Evolutionary conservation across 768 basidiomycete genomes (phyloP), one percentile per base, ranked within the genome.

Genomic region (Leucosporidium scottii): DNA sequence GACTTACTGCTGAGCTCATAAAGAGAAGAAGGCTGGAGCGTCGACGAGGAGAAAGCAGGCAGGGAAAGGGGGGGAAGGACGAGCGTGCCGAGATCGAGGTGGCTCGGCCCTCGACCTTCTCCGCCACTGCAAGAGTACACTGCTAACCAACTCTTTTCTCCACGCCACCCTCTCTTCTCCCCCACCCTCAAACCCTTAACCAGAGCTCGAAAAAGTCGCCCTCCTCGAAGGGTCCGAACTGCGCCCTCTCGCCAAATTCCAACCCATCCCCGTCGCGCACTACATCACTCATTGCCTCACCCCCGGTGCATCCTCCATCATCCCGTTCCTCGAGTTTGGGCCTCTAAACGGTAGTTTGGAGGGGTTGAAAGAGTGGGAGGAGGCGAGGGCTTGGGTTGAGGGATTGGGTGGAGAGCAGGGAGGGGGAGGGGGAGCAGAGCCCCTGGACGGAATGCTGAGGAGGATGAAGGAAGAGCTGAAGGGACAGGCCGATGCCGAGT

Each of bases 151-250:
- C 13, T 27, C 25, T 6, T 21, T 27, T n/a, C 15, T 28, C 28
- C 64, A 51, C 15, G 5, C 25, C 13, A 12, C 28, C 28, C n/a
- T n/a, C 6, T 10, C 34, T 34, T 10, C 39, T 44, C 39, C 39
- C 36, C 48, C 23, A 27, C 39, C 28, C 17, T 4, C 28, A 18
- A 15, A 30, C n/a, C 9, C 27, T 17, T n/a, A n/a, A n/a, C n/a
- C 62, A 74, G 73, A 74, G 28, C 61, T 73, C 56, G 75, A 74
- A 27, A 66, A 68, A 13, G 60, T 75, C 55, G 60, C 71, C 18
- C 50, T 49, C 4, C 65, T 65, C 25, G 74, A 75, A 49, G 61
- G 64, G 0, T 49, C 71, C 30, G 61, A 63, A 20, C 20, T 58
- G 8, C 66, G 67, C 7, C 71, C 71, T 0, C n/a, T 50, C 34